Percentiles rank a stretch among this genome's conserved stretches.
Evolutionary conservation across 1,139 yeast genomes (phyloP).

Genomic region (Suhomyces yuchorum): DNA sequence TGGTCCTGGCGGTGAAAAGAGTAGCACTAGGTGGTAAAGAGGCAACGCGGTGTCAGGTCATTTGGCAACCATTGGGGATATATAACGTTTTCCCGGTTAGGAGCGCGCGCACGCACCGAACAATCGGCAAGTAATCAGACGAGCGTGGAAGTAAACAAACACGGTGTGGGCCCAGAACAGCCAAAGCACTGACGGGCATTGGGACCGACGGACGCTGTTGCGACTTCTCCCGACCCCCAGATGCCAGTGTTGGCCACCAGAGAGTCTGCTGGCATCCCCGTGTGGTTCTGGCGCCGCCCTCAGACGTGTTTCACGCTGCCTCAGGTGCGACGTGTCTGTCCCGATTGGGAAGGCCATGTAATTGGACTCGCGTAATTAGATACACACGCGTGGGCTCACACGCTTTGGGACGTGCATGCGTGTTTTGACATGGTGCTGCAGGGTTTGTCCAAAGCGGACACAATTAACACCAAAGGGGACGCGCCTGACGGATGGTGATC

Average conservation of each 20-base stretch:
- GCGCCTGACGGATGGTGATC: neutral
- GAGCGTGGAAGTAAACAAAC: conserved; percentile 8
- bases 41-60: neutral
- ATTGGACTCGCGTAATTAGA: conserved; percentile 5
- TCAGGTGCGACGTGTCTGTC: neutral
- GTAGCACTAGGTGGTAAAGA: neutral
- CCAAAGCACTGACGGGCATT: neutral
- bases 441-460: neutral
- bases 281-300: no score
- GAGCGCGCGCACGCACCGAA: conserved; percentile 6
- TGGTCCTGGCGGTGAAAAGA: neutral
- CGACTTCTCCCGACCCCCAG: no score
- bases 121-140: neutral
- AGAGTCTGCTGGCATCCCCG: no score
- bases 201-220: no score
- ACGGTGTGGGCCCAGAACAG: conserved; percentile 5
- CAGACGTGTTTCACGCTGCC: neutral
- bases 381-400: neutral
- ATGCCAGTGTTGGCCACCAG: no score
- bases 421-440: conserved; percentile 1
- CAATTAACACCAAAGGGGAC: neutral
- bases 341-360: neutral
- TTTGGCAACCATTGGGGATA: conserved; percentile 8
- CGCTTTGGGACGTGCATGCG: conserved; percentile 1
- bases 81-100: conserved; percentile 3